phyloP scores from a whole-genome alignment of 352 stramenopile genomes.

The Phytophthora foliorum region DNA sequence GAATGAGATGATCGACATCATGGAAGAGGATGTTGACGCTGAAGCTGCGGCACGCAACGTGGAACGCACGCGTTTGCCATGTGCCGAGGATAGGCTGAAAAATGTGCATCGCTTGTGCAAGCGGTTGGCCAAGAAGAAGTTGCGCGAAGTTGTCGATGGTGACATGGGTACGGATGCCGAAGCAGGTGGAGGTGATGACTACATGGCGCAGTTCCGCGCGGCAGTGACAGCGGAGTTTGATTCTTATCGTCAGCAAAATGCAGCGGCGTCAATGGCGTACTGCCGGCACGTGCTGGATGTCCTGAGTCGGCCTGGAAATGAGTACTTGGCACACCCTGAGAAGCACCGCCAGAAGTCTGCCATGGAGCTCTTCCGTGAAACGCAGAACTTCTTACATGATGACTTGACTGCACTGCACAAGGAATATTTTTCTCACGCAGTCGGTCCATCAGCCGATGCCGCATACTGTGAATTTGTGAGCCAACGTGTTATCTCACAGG shows the following conservation, averaged over 20 bases:
- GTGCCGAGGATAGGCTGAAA: conserved; percentile 59
- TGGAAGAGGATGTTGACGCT: conserved; percentile 57
- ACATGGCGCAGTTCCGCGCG: conserved; percentile 71
- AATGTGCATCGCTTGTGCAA: conserved; percentile 79
- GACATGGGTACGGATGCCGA: conserved; percentile 71
- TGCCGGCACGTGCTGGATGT: conserved; percentile 71
- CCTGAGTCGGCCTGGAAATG: conserved; percentile 46
- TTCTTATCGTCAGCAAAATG: conserved; percentile 79
- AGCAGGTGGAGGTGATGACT: conserved; percentile 53
- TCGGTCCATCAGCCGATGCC: conserved; percentile 81
- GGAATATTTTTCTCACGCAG: conserved; percentile 66
- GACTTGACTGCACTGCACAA: conserved; percentile 62
- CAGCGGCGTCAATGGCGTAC: conserved; percentile 85
- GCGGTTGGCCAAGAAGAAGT: conserved; percentile 76
- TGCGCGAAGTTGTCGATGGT: conserved; percentile 73
- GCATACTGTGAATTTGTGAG: conserved; percentile 90
- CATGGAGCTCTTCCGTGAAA: conserved; percentile 81
- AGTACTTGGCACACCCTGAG: conserved; percentile 50
- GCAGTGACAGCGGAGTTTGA: conserved; percentile 56
- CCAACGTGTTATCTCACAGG: conserved; percentile 71
- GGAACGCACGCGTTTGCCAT: conserved; percentile 77
- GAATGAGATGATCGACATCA: conserved; percentile 77
- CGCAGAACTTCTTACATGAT: conserved; percentile 67
- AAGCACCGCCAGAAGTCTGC: conserved; percentile 63
- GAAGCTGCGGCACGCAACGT: conserved; percentile 35